Evolutionary conservation across 148 eudicot genomes (phyloP), one percentile per base, ranked within the genome.

Genomic region (Rhododendron vialii): DNA sequence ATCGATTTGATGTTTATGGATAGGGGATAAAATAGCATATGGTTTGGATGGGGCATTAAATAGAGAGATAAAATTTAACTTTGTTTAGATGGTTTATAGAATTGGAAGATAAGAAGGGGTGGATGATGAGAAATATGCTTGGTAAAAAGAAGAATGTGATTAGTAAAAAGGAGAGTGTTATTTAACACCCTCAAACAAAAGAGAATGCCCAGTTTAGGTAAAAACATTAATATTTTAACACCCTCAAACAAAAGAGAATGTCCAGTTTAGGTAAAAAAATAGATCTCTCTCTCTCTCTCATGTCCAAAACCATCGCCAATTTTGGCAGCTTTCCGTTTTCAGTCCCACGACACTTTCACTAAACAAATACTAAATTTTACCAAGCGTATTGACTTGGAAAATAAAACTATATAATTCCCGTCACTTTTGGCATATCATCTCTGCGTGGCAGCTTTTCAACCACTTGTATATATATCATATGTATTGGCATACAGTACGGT

Each of bases 371-470:
- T 9, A 47, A 50, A 13, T 53, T 53, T 15, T 53, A 53, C 13
- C 43, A 41, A 41, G 43, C 43, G 5, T 24, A 24, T 65, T 65
- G 73, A 65, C 13, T 65, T 17, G 61, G 61, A 17, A 55, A 55
- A 17, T 15, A 14, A 15, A 55, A 55, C 61, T 55, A 17, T 18
- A 22, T 3, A 24, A 7, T 63, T 63, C 7, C n/a, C n/a, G 69
- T 24, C 69, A n/a, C 73, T 65, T 65, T 41, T 55, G 30, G 69
- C 47, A 3, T 4, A 35, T 22, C 38, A 57, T 57, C 18, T 4
- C 30, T 4, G 67, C 85, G 77, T 65, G 85, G 76, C 77, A 41
- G 36, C n/a, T 26, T 83, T 30, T 65, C 38, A 65, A 83, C 85
- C 85, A 65, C 77, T 65, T 6, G 13, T 24, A 18, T 24, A 35